Conservation (phyloP, 352 stramenopile species). For the Pythium rhizo-oryzae region DNA sequence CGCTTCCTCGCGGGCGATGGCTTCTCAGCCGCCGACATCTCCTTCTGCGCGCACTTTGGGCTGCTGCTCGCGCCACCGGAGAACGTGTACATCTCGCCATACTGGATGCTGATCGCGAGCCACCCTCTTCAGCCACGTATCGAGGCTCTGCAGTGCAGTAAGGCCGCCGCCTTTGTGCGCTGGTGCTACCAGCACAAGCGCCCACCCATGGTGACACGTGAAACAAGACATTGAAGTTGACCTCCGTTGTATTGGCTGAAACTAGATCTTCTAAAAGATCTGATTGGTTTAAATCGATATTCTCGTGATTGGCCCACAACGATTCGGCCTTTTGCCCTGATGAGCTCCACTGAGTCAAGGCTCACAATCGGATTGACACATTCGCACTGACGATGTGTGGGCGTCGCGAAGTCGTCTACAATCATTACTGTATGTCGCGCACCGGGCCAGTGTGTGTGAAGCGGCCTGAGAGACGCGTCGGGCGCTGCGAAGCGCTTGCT, state of each 20-base stretch:
- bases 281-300: slow-evolving; percentile 24
- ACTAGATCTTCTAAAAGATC: not conserved
- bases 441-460: slow-evolving; percentile 30
- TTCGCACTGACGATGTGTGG: slow-evolving; percentile 1
- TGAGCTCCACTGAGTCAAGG: no score
- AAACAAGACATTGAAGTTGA: not conserved
- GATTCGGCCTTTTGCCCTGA: not conserved
- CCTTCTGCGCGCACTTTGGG: slow-evolving; percentile 51
- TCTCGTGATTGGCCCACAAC: slow-evolving; percentile 20
- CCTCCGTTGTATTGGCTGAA: slow-evolving; percentile 12
- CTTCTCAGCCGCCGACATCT: slow-evolving; percentile 58
- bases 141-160: slow-evolving; percentile 38
- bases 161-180: slow-evolving; percentile 44
- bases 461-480: slow-evolving; percentile 27
- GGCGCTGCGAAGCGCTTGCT: slow-evolving; percentile 34
- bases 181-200: slow-evolving; percentile 64
- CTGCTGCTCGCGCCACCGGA: slow-evolving; percentile 41
- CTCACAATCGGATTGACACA: slow-evolving; percentile 3
- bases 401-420: no score
- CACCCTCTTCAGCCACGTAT: slow-evolving; percentile 38
- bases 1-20: slow-evolving; percentile 40
- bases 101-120: slow-evolving; percentile 29
- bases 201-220: slow-evolving; percentile 17
- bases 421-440: slow-evolving; percentile 19
- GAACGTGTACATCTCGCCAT: slow-evolving; percentile 40